These are phyloP conservation scores for Phytophthora pluvialis DNA, from an alignment of 352 stramenopile genomes.

Conservation along the genomic window DNA sequence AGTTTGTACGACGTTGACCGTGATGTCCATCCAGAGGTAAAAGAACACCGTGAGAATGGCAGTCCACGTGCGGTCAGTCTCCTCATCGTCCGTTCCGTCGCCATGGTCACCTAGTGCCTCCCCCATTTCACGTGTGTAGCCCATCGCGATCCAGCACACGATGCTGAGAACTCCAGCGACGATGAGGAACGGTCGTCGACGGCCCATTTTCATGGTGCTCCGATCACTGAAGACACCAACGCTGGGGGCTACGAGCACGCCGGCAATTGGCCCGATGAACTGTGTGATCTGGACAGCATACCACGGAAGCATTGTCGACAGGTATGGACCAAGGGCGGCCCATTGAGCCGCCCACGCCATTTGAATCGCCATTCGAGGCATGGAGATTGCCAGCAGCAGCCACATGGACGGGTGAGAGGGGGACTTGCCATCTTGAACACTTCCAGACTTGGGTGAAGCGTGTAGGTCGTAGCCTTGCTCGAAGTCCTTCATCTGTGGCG, in stretches of 20 bases:
- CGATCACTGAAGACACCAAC: constrained; percentile 59
- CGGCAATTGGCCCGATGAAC: constrained; percentile 55
- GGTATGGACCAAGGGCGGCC: constrained; percentile 55
- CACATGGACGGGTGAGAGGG: constrained; percentile 47
- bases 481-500: no score
- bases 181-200: constrained; percentile 47
- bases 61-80: constrained; percentile 50
- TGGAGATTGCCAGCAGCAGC: constrained; percentile 49
- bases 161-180: constrained; percentile 40
- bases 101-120: constrained; percentile 48
- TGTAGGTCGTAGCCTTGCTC: no score
- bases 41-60: constrained; percentile 51
- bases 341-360: constrained; percentile 68
- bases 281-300: constrained; percentile 57
- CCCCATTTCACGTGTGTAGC: constrained; percentile 55
- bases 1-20: constrained; percentile 56
- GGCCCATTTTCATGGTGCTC: constrained; percentile 39
- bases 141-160: constrained; percentile 65
- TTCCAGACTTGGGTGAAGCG: no score
- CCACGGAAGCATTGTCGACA: constrained; percentile 47
- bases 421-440: no score
- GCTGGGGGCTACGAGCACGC: constrained; percentile 52
- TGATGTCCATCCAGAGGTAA: constrained; percentile 74
- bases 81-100: constrained; percentile 26
- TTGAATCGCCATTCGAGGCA: constrained; percentile 57